These are phyloP conservation scores for Gonapodya prolifera DNA, from an alignment of 192 early-diverging fungal species.

Conservation along the genomic window DNA sequence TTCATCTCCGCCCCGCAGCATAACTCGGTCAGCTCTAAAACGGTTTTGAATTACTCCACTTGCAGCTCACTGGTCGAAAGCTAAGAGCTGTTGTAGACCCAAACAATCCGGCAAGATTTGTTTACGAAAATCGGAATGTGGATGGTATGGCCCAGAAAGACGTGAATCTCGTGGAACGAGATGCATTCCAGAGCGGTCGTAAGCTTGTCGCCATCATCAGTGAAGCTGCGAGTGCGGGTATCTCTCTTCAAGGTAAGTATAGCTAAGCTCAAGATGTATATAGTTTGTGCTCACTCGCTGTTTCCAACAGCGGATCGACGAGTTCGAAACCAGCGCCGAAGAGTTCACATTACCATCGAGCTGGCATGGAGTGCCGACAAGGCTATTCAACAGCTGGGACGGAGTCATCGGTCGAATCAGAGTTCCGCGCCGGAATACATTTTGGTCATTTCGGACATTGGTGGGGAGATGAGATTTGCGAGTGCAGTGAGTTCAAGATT, in stretches of 20 bases:
- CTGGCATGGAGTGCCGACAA: constrained; percentile 5
- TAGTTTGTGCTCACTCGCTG: neutral
- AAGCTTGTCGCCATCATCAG: constrained; percentile 4
- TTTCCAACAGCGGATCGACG: neutral
- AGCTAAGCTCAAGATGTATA: neutral
- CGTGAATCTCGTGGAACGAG: neutral
- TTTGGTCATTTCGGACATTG: constrained; percentile 4
- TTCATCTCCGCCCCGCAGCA: no score
- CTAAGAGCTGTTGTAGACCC: neutral
- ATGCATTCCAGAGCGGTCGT: neutral
- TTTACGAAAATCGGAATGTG: neutral
- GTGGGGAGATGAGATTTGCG: neutral
- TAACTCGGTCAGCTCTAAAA: no score
- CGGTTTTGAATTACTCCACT: no score
- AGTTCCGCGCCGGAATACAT: constrained; percentile 2
- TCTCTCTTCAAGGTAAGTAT: neutral
- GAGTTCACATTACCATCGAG: constrained; percentile 6
- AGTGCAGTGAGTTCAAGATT: neutral
- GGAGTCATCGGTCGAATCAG: neutral
- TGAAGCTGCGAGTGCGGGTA: neutral
- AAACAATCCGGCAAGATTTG: neutral
- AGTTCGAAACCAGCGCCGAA: neutral
- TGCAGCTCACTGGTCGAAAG: neutral
- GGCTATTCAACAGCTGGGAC: neutral
- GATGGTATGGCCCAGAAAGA: neutral